These are phyloP conservation scores for Emericellopsis atlantica DNA, from an alignment of 2,329 filamentous ascomycete genomes.

Conservation along the genomic window DNA sequence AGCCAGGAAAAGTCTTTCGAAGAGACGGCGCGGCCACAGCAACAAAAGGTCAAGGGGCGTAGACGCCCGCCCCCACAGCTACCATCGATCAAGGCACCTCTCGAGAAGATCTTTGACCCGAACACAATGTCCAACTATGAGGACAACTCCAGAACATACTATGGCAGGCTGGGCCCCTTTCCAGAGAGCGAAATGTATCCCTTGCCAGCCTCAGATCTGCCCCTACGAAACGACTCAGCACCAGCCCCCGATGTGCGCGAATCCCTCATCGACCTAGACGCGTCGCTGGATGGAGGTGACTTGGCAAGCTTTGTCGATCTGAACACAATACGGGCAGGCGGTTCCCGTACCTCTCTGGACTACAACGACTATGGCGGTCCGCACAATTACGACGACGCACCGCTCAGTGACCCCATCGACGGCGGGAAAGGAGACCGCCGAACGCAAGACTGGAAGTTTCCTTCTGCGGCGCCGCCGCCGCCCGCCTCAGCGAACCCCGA, in stretches of 20 bases:
- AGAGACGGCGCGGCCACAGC: constrained; percentile 35
- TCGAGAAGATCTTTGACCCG: constrained; percentile 55
- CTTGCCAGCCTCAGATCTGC: constrained; percentile 38
- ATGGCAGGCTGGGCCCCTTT: constrained; percentile 24
- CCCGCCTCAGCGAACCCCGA: constrained; percentile 41
- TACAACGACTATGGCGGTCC: constrained; percentile 32
- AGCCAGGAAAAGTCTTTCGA: constrained; percentile 24
- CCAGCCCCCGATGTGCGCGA: constrained; percentile 39
- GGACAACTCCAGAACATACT: constrained; percentile 46
- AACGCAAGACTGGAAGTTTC: constrained; percentile 47
- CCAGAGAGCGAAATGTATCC: constrained; percentile 12
- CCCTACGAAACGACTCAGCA: constrained; percentile 42
- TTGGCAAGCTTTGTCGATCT: constrained; percentile 47
- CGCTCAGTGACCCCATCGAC: constrained; percentile 19
- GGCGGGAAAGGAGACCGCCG: constrained; percentile 38
- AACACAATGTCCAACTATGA: constrained; percentile 53
- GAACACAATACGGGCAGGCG: constrained; percentile 43
- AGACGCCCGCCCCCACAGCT: constrained; percentile 45
- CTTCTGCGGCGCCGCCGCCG: constrained; percentile 26
- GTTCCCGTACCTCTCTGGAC: constrained; percentile 32
- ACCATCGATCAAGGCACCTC: constrained; percentile 41
- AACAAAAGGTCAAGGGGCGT: constrained; percentile 40
- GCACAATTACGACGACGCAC: not conserved
- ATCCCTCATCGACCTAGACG: constrained; percentile 53
- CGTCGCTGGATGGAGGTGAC: constrained; percentile 41